Conservation (phyloP, 106 monocot species). For the Alisma plantagoaquatica region DNA sequence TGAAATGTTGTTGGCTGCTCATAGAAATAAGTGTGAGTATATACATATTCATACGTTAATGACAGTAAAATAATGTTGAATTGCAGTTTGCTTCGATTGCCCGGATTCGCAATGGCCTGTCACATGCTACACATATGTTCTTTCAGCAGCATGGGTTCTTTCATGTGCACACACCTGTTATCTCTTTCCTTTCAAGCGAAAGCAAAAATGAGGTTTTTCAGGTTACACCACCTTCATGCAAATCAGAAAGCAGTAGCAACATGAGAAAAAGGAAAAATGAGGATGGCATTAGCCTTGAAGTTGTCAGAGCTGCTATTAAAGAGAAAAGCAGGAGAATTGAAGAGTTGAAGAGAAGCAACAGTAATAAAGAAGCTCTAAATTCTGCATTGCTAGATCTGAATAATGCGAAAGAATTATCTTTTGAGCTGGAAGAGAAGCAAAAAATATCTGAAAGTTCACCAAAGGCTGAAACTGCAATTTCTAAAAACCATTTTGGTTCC, state of each 20-base stretch:
- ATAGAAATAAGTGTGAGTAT: neutral
- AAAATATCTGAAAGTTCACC: neutral
- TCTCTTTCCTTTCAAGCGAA: conserved; percentile 25
- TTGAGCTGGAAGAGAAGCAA: conserved; percentile 35
- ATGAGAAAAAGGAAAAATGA: neutral
- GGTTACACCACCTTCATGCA: conserved; percentile 34
- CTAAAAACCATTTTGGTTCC: conserved; percentile 26
- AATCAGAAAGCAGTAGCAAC: conserved; percentile 10
- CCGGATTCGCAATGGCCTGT: conserved; percentile 44
- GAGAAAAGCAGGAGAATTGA: conserved; percentile 59
- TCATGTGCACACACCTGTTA: conserved; percentile 64
- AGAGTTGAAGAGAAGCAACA: conserved; percentile 60
- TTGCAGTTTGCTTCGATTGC: conserved; percentile 51
- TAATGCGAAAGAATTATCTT: conserved; percentile 53
- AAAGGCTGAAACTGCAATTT: too few species aligned
- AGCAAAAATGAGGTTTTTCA: conserved; percentile 25
- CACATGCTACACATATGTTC: conserved; percentile 37
- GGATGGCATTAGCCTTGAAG: conserved; percentile 26
- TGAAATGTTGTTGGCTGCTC: neutral
- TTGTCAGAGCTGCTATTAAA: conserved; percentile 44
- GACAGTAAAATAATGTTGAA: too few species aligned
- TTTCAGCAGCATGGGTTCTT: conserved; percentile 67
- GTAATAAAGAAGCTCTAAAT: conserved; percentile 55
- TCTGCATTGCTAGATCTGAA: conserved; percentile 50
- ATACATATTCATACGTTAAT: too few species aligned